These are phyloP conservation scores for Plasmodium vinckei DNA, from an alignment of 169 alveolate species.

Conservation along the genomic window DNA sequence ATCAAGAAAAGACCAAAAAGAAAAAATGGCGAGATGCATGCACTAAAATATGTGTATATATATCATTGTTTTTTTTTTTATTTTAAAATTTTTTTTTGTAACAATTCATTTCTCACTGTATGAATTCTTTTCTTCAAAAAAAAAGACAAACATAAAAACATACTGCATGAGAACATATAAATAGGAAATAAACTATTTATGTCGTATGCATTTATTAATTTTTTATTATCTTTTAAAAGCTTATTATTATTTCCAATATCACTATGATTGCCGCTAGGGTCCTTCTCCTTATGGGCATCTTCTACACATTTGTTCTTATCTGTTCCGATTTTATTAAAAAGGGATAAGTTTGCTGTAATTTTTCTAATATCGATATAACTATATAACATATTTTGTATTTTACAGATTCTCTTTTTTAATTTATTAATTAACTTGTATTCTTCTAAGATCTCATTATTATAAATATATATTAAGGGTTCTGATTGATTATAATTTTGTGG, in stretches of 20 bases:
- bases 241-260: not conserved
- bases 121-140: constrained; percentile 68
- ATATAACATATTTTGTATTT: constrained; percentile 1
- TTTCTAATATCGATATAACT: not conserved
- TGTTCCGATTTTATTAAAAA: not conserved
- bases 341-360: not conserved
- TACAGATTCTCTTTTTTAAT: constrained; percentile 13
- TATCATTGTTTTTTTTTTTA: not conserved
- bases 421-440: constrained; percentile 26
- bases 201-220: constrained; percentile 40
- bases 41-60: not conserved
- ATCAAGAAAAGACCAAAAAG: not conserved
- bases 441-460: constrained; percentile 33
- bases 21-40: not conserved
- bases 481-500: constrained; percentile 39
- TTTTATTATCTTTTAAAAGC: constrained; percentile 13
- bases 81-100: constrained; percentile 14
- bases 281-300: not conserved
- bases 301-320: not conserved
- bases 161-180: constrained; percentile 75
- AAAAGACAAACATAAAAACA: constrained; percentile 69
- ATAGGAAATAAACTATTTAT: constrained; percentile 71
- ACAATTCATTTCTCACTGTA: constrained; percentile 21
- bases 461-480: constrained; percentile 68
- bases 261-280: not conserved